Evolutionary conservation across 345 rosid species (phyloP).

Genomic region (Camelina neglecta): DNA sequence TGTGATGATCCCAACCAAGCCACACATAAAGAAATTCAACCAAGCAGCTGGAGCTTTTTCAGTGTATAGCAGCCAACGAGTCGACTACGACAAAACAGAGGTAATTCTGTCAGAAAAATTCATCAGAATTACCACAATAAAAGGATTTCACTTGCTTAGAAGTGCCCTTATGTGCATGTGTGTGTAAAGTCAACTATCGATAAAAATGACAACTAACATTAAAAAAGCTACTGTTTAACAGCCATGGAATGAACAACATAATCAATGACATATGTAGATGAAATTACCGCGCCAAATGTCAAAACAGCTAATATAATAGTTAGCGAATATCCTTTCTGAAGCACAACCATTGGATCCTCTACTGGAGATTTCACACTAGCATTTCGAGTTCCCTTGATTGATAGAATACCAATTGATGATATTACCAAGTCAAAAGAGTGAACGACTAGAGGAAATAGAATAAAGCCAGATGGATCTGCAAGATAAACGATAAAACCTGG

Average conservation of each 20-base stretch:
- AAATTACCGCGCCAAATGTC: slow-evolving; percentile 83
- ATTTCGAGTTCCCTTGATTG: slow-evolving; percentile 82
- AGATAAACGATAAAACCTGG: background rate
- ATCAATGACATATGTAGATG: background rate
- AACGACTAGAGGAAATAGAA: slow-evolving; percentile 95
- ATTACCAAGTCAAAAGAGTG: slow-evolving; percentile 96
- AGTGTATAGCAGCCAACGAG: slow-evolving; percentile 96
- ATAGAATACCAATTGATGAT: slow-evolving; percentile 89
- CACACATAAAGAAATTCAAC: slow-evolving; percentile 92
- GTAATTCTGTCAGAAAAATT: slow-evolving; percentile 27
- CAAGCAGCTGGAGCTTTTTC: slow-evolving; percentile 99
- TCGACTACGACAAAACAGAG: slow-evolving; percentile 65
- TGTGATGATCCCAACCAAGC: slow-evolving; percentile 94
- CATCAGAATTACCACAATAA: slow-evolving; percentile 7
- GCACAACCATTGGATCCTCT: slow-evolving; percentile 97
- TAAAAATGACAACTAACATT: slow-evolving; percentile 22
- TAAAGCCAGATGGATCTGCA: slow-evolving; percentile 99
- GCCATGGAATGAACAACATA: slow-evolving; percentile 13
- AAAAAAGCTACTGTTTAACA: background rate
- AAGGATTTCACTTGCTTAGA: background rate
- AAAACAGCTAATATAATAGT: slow-evolving; percentile 86
- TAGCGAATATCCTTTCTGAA: slow-evolving; percentile 96
- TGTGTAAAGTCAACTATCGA: slow-evolving; percentile 4
- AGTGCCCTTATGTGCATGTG: background rate
- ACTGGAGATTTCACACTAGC: slow-evolving; percentile 70